phyloP scores from a whole-genome alignment of 2,329 filamentous ascomycete genomes.

The Fusarium multiceps region DNA sequence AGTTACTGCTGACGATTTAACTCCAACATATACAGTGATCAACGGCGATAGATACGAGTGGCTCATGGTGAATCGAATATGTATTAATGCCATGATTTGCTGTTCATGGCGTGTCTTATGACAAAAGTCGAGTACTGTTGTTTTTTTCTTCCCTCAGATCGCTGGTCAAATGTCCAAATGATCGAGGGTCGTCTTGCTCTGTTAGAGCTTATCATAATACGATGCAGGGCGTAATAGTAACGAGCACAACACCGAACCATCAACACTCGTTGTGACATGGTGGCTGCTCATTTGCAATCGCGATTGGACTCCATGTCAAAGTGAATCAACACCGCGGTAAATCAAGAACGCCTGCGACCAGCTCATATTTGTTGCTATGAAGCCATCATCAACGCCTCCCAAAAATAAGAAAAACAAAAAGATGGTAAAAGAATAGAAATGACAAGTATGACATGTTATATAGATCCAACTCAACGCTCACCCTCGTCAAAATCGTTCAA shows the following conservation, averaged over 20 bases:
- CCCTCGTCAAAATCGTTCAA: slow-evolving; percentile 9
- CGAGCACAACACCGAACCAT: neutral
- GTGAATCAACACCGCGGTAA: neutral
- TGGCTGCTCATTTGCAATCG: neutral
- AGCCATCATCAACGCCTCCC: slow-evolving; percentile 31
- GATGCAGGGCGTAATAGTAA: neutral
- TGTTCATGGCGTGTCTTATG: neutral
- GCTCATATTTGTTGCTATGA: slow-evolving; percentile 32
- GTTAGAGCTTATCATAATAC: neutral
- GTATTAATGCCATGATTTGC: neutral
- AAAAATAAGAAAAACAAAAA: slow-evolving; percentile 7
- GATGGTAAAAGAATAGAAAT: neutral
- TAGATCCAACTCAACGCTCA: slow-evolving; percentile 8
- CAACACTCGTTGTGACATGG: neutral
- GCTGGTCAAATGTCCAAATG: neutral
- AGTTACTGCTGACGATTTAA: slow-evolving; percentile 17
- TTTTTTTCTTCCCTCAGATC: neutral
- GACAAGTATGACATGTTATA: slow-evolving; percentile 2
- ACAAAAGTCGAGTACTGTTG: neutral
- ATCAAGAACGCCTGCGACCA: slow-evolving; percentile 4
- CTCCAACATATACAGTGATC: neutral
- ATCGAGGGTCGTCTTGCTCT: slow-evolving; percentile 12
- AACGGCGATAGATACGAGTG: neutral
- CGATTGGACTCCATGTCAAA: neutral
- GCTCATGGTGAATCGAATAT: slow-evolving; percentile 13